These are phyloP conservation scores for Pseudocercospora eumusae DNA, from an alignment of 2,329 filamentous ascomycete genomes.

Conservation along the genomic window DNA sequence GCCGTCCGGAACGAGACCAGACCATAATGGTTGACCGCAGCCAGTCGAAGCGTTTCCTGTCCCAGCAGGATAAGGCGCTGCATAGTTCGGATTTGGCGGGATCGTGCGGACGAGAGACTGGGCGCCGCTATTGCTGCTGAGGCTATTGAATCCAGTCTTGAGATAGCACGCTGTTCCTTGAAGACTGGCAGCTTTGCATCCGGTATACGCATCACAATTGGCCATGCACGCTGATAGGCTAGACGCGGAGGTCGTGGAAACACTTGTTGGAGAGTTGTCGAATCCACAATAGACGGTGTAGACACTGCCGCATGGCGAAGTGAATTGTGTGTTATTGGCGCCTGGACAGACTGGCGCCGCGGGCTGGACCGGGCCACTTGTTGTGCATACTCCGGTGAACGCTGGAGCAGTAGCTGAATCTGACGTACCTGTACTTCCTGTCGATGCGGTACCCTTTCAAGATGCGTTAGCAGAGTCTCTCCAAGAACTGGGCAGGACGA, in stretches of 20 bases:
- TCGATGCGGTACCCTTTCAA: neutral
- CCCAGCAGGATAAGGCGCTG: slow-evolving; percentile 17
- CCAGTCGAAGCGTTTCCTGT: slow-evolving; percentile 29
- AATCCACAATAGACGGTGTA: slow-evolving; percentile 28
- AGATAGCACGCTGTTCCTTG: slow-evolving; percentile 26
- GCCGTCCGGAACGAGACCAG: slow-evolving; percentile 27
- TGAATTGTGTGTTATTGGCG: slow-evolving; percentile 19
- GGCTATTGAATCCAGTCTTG: slow-evolving; percentile 22
- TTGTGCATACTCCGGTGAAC: slow-evolving; percentile 11
- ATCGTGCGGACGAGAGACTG: slow-evolving; percentile 12
- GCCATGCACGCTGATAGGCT: slow-evolving; percentile 25
- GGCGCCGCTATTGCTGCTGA: slow-evolving; percentile 5
- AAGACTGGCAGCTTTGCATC: slow-evolving; percentile 22
- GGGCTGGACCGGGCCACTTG: slow-evolving; percentile 9
- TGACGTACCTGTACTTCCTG: slow-evolving; percentile 15
- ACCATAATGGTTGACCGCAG: slow-evolving; percentile 30
- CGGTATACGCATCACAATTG: slow-evolving; percentile 20
- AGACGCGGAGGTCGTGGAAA: neutral
- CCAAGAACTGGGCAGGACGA: neutral
- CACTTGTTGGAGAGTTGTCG: slow-evolving; percentile 20
- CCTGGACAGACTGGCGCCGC: slow-evolving; percentile 13
- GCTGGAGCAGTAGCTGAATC: slow-evolving; percentile 9
- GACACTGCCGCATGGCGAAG: slow-evolving; percentile 21
- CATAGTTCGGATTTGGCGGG: slow-evolving; percentile 30
- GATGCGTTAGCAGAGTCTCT: slow-evolving; percentile 2